Evolutionary conservation across 2,329 filamentous ascomycete genomes (phyloP).

Genomic region (Colletotrichum coccodes): DNA sequence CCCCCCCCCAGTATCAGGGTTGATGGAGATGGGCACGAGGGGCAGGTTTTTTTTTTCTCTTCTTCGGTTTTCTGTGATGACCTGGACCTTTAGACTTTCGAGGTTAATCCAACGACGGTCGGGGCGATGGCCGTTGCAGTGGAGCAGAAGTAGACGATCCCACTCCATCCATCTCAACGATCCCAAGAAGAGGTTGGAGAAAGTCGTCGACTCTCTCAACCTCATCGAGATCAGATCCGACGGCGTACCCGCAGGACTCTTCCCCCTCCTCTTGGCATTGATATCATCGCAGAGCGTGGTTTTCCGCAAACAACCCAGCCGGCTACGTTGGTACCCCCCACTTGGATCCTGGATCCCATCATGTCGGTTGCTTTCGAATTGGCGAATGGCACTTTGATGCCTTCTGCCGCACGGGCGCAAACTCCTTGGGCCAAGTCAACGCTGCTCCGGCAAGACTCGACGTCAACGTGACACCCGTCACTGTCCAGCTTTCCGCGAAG

Average conservation of each 20-base stretch:
- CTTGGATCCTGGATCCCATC: neutral
- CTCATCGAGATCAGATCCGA: neutral
- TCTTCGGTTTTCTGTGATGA: neutral
- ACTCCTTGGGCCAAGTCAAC: neutral
- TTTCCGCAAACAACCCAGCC: neutral
- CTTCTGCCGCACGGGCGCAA: neutral
- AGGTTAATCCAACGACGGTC: slow-evolving; percentile 12
- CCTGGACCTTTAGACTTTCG: neutral
- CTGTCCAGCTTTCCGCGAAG: neutral
- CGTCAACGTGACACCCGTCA: neutral
- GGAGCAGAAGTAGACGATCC: neutral
- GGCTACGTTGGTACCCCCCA: neutral
- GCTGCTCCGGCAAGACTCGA: too few relatives aligned
- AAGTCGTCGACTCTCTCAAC: neutral
- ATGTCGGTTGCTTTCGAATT: neutral
- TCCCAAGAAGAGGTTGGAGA: neutral
- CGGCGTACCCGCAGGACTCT: neutral
- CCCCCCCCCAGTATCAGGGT: neutral
- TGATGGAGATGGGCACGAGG: neutral
- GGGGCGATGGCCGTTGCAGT: neutral
- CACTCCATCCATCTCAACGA: neutral
- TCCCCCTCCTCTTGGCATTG: neutral
- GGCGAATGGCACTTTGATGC: neutral
- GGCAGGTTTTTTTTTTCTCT: neutral
- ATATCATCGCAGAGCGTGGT: neutral